Base-by-base conservation (phyloP, 164 flowering plant species). In the Berberis vulgaris region DNA sequence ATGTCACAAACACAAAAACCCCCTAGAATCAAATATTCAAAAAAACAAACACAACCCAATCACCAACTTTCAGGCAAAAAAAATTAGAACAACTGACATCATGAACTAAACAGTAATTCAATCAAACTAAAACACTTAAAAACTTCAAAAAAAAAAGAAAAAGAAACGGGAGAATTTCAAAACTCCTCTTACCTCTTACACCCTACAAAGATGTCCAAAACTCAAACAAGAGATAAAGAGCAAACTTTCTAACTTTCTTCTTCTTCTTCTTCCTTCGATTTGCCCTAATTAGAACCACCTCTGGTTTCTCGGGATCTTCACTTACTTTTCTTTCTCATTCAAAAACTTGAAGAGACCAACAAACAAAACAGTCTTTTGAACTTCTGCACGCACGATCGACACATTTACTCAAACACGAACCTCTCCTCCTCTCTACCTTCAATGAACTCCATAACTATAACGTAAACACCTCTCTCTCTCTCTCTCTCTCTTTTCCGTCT, bases 1-100 rank as follows among this genome's bases (percentile, higher is more conserved):
- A 84, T 84, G 49, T 42, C 13, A 45, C 41, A 45, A 7, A 7
- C 55, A 52, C 10, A 52, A 3, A 10, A 4, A 10, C 10, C 10
- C n/a, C 10, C 13, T 26, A 3, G 13, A 52, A 52, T 5, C 9
- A 47, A 52, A 52, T 52, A 10, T 10, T 52, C 55, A 10, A 52
- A 12, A 12, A 52, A 52, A 52, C 52, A 2, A 10, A 26, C 55
- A 1, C 1, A 6, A 52, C 10, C 12, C 26, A 26, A 26, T 26
- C 26, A 26, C 26, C 26, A 26, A 26, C 26, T 26, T 52, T 52
- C n/a, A 52, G 50, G 50, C 5, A 47, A 47, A 9, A 47, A 5
- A 47, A 5, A 47, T 5, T 9, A 47, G 9, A 47, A 47, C 50
- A 47, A 26, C 26, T 26, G 26, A 47, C 5, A 47, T 7, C 10